Base-by-base conservation (phyloP, 192 early-diverging fungal species). In the Entomortierella chlamydospora region DNA sequence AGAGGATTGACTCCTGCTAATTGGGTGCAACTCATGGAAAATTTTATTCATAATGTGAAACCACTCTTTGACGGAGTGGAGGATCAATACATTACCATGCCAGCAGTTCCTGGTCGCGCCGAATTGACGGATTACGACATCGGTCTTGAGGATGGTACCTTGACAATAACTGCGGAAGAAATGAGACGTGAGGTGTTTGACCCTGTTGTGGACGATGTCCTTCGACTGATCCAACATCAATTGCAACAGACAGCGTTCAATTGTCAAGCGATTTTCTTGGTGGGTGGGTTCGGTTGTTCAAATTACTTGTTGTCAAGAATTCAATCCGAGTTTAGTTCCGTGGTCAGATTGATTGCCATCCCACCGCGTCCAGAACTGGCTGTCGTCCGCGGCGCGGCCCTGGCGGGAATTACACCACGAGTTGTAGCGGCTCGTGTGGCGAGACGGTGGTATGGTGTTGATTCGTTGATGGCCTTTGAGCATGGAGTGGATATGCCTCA, bases 211-310 rank as follows among this genome's bases (percentile, higher is more conserved):
- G 73, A 83, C 25, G 83, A 87, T 67, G 83, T 87, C 7, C 43
- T 89, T 9, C 64, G 64, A 41, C 57, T 89, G 49, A 84, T 87
- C 41, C 77, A 84, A 47, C 66, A 89, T 30, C 87, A 89, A 54
- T 45, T 89, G 3, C 63, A 65, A 55, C 81, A 80, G 42, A 68
- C 80, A 1, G 25, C 49, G 2, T 70, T 66, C 10, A 70, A 63
- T 17, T 61, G 83, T 31, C 69, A 81, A 15, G 83, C 84, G 20
- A 83, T 89, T 23, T 85, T 89, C 53, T 64, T 89, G 26, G 87
- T 89, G 3, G 87, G 87, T 52, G 87, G 87, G 2, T 89, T 89
- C 57, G 84, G 83, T 18, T 80, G 77, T 12, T 87, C 85, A 13
- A 78, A 72, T 25, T 89, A 89, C 43, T 50, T 89, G 5, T 67